These are phyloP conservation scores for Emydomyces testavorans DNA, from an alignment of 2,329 filamentous ascomycete species.

Conservation along the genomic window DNA sequence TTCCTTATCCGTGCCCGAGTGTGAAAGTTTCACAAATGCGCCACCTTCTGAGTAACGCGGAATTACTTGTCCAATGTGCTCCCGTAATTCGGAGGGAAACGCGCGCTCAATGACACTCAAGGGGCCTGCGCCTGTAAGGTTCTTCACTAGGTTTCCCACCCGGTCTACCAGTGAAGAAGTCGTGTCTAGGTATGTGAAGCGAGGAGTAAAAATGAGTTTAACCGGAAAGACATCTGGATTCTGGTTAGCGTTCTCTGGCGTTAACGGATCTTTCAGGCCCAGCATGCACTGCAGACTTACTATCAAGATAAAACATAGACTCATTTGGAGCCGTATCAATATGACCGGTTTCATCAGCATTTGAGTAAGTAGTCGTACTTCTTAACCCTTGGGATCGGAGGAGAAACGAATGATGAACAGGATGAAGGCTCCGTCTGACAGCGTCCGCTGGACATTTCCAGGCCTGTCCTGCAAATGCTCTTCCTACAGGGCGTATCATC, in stretches of 20 bases:
- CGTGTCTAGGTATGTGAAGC: conserved; percentile 40
- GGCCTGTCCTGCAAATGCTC: conserved; percentile 1
- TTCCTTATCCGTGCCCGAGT: conserved; percentile 38
- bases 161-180: conserved; percentile 36
- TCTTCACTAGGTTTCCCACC: conserved; percentile 42
- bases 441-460: not conserved
- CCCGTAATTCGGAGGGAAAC: conserved; percentile 49
- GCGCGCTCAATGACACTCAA: conserved; percentile 47
- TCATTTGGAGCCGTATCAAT: conserved; percentile 67
- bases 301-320: conserved; percentile 81
- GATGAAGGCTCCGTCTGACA: not conserved
- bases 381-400: not conserved
- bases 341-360: conserved; percentile 48
- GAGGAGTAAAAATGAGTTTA: conserved; percentile 53
- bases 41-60: conserved; percentile 84
- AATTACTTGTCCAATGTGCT: conserved; percentile 69
- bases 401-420: not conserved
- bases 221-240: conserved; percentile 68
- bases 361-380: conserved; percentile 7
- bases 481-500: conserved; percentile 12
- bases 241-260: conserved; percentile 5
- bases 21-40: conserved; percentile 76
- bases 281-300: conserved; percentile 40
- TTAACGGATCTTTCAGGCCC: too few species aligned
- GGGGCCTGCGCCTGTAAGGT: conserved; percentile 46